Evolutionary conservation across 306 rosid genomes (phyloP), one percentile per base, ranked within the genome.

Genomic region (Vigna radiata): DNA sequence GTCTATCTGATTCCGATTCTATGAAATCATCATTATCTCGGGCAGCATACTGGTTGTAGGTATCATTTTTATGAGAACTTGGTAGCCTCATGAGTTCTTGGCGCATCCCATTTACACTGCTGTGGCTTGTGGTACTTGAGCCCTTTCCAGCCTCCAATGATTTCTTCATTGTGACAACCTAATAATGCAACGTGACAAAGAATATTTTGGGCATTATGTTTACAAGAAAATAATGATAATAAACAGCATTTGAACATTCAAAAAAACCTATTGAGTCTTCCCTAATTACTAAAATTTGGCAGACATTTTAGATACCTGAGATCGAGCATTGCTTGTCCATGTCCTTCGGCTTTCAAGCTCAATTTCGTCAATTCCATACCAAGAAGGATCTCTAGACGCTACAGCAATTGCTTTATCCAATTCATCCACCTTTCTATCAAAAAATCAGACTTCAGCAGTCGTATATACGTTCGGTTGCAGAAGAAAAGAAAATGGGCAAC

Each of bases 341-440:
- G 88, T 88, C 84, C 87, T 92, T 63, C 99, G 90, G 72, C 79
- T 96, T 83, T 90, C 98, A 79, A 96, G 68, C 85, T 96, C 99
- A 2, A 18, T 79, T 52, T 85, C 88, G 81, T 96, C 99, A 85
- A 96, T 89, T 55, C 98, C 94, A 88, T 89, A 96, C 89, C 86
- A 86, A 76, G 92, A 61, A 41, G 98, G 97, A 84, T 96, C 94
- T 82, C 89, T 88, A 71, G 99, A 87, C 48, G 96, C 98, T 23
- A 96, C 98, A 78, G 91, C 49, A 82, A 96, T 87, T 77, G 99
- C 91, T 83, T 91, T 96, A 83, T 88, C 96, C 89, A 96, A 86
- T 78, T 92, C 97, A 77, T 96, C 98, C 85, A 96, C 94, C 99
- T 96, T 91, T 87, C 97, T 89, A 96, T 91, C 96, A 86, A 89